Evolutionary conservation across 805 yeast species (phyloP).

Genomic region (Sugiyamaella boreocaroliniensis): DNA sequence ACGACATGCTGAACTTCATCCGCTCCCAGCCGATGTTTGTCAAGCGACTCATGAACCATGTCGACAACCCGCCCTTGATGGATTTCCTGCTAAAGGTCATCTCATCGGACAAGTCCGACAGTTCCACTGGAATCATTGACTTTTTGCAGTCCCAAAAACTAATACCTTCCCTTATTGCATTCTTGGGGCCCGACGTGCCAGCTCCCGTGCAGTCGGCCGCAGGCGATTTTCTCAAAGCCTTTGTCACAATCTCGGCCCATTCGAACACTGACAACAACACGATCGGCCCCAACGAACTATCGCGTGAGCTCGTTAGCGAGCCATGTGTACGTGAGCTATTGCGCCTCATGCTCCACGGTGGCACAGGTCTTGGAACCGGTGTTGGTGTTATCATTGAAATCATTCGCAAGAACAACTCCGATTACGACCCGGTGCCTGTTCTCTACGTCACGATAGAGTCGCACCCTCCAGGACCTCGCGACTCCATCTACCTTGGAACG

Average conservation of each 20-base stretch:
- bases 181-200: slow-evolving; percentile 58
- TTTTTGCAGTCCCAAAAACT: slow-evolving; percentile 64
- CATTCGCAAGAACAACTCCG: slow-evolving; percentile 91
- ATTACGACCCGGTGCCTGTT: slow-evolving; percentile 86
- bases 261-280: slow-evolving; percentile 84
- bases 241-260: slow-evolving; percentile 89
- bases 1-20: slow-evolving; percentile 66
- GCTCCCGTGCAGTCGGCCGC: slow-evolving; percentile 85
- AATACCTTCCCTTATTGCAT: slow-evolving; percentile 64
- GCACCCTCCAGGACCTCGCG: slow-evolving; percentile 88
- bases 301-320: slow-evolving; percentile 81
- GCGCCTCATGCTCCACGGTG: slow-evolving; percentile 64
- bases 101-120: slow-evolving; percentile 86
- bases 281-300: slow-evolving; percentile 91
- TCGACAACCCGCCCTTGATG: slow-evolving; percentile 91
- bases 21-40: slow-evolving; percentile 64
- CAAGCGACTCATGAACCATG: slow-evolving; percentile 71
- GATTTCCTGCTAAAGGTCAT: slow-evolving; percentile 84
- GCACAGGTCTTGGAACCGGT: slow-evolving; percentile 86
- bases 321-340: slow-evolving; percentile 61
- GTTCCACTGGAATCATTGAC: slow-evolving; percentile 81
- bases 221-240: slow-evolving; percentile 90
- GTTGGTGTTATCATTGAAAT: slow-evolving; percentile 93
- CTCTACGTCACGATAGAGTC: slow-evolving; percentile 73
- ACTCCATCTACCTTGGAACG: slow-evolving; percentile 87